Base-by-base conservation (phyloP, 129 eudicot species). In the Pulicaria dysenterica region DNA sequence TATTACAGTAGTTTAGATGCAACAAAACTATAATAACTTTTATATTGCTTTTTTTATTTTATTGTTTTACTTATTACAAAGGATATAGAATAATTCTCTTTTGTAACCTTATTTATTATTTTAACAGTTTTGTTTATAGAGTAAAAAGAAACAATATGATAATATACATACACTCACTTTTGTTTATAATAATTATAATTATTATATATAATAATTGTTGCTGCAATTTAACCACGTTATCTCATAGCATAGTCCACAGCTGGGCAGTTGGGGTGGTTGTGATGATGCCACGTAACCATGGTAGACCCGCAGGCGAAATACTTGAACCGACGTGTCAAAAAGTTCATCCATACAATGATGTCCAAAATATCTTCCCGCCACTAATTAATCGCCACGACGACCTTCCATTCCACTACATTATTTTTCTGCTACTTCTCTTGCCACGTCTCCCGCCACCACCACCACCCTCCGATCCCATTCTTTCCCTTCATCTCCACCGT, bases 381-480 rank as follows among this genome's bases (percentile, higher is more conserved):
- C 69, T 71, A 24, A 43, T 19, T 83, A 56, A 5, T 11, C 37
- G 88, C 84, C 91, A 86, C 80, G 86, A 45, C 45, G 60, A 60
- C 54, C 44, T 11, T 16, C 39, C 57, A 15, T 11, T 16, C 39
- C 57, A 15, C 69, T 12, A 47, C 49, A 79, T 55, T 59, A 69
- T 75, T 76, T n/a, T n/a, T 24, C 82, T 73, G 89, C 82, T 77
- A 11, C 72, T 47, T 68, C 81, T 70, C 65, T 10, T 53, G 72
- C 94, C 89, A 87, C 94, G 89, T 84, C 83, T 34, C 42, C 59
- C 10, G 38, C 58, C 71, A 5, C 67, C 44, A 11, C 19, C 67
- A 47, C 14, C 59, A 10, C 57, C 72, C 65, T 17, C 45, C 43
- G 31, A 51, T 83, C 85, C 77, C 66, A 76, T 73, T 78, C 39